Conservation (phyloP, 805 yeast genomes). For the Wickerhamiella domercqiae region DNA sequence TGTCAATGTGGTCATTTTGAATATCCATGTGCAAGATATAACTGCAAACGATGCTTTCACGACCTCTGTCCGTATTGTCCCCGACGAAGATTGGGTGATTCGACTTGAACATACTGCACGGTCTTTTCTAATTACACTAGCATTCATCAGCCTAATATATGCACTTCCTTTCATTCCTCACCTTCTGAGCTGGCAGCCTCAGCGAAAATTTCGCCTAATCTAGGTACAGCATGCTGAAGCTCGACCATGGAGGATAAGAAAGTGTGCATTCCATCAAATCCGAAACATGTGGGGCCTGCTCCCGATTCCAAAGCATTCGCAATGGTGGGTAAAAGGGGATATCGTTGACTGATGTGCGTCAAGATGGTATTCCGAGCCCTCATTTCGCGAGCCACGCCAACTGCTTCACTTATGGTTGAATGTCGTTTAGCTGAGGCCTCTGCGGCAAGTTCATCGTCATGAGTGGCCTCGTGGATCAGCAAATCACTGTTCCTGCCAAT, state of each 20-base stretch:
- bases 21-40: constrained; percentile 18
- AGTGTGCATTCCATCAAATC: constrained; percentile 52
- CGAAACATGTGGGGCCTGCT: constrained; percentile 29
- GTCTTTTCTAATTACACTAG: neutral
- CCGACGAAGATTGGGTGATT: constrained; percentile 16
- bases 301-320: constrained; percentile 6
- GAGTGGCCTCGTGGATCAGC: constrained; percentile 84
- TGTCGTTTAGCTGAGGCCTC: constrained; percentile 78
- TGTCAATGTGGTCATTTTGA: constrained; percentile 24
- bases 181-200: neutral
- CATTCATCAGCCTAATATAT: neutral
- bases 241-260: constrained; percentile 30
- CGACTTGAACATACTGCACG: neutral
- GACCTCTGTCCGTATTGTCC: constrained; percentile 23
- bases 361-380: constrained; percentile 51
- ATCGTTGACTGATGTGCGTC: constrained; percentile 90
- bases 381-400: constrained; percentile 56
- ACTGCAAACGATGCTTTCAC: constrained; percentile 21
- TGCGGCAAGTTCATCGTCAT: constrained; percentile 58
- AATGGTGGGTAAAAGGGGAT: constrained; percentile 38
- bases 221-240: constrained; percentile 17
- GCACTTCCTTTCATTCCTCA: neutral
- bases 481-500: constrained; percentile 57
- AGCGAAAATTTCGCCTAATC: constrained; percentile 13
- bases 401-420: constrained; percentile 79